Conservation (phyloP, 1,139 yeast genomes). For the Insectozyma bohioensis region DNA sequence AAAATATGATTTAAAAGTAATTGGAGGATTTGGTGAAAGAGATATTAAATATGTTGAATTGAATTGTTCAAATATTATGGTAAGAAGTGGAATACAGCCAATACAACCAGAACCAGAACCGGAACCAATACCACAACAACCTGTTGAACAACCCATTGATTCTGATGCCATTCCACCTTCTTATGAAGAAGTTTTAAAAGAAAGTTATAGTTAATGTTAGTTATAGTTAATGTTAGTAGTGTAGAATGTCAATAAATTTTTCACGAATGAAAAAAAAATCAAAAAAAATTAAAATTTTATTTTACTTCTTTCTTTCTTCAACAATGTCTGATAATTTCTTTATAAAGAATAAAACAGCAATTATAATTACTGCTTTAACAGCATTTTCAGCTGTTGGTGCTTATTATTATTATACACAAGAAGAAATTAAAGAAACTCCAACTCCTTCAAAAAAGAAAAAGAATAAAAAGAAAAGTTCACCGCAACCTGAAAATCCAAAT, state of each 20-base stretch:
- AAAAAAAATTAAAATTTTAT: not conserved
- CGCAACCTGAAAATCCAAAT: constrained; percentile 59
- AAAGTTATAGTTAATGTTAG: too few relatives aligned
- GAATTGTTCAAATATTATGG: constrained; percentile 34
- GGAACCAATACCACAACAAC: constrained; percentile 5
- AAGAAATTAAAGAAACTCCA: constrained; percentile 10
- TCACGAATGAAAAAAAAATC: not conserved
- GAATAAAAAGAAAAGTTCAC: constrained; percentile 30
- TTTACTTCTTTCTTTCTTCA: not conserved
- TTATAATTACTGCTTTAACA: constrained; percentile 58
- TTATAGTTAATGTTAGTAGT: too few relatives aligned
- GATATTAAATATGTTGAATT: constrained; percentile 33
- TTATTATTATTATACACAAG: constrained; percentile 50
- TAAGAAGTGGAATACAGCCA: constrained; percentile 36
- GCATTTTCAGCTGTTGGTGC: constrained; percentile 66
- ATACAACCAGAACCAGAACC: constrained; percentile 10
- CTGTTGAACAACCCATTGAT: not conserved
- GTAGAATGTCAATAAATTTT: too few relatives aligned
- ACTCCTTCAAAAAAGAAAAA: constrained; percentile 30
- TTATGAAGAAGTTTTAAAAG: constrained; percentile 36
- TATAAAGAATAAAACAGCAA: constrained; percentile 57
- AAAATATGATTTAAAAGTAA: constrained; percentile 42
- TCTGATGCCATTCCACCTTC: constrained; percentile 24
- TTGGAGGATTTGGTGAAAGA: constrained; percentile 42
- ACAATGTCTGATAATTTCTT: constrained; percentile 34